A percentile compares a stretch with the other conserved stretches of the same genome.
Evolutionary conservation across 257 asterid genomes (phyloP).

Genomic region (Przewalskia tangutica): DNA sequence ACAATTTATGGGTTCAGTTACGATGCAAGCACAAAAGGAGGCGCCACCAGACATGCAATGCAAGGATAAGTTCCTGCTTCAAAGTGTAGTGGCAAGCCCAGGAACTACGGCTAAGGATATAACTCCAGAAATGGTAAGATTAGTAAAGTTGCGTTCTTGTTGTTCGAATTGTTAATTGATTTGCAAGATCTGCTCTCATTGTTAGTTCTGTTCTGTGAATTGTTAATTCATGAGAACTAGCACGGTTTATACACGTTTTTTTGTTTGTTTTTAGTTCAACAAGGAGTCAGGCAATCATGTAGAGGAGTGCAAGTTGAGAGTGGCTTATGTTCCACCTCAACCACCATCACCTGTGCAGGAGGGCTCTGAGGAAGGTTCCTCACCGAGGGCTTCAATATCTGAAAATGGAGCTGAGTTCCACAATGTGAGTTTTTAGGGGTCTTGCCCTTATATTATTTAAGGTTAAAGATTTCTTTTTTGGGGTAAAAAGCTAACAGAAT

Average conservation of each 20-base stretch:
- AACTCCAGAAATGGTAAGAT: slow-evolving; percentile 65
- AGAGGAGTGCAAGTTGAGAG: slow-evolving; percentile 88
- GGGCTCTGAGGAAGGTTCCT: slow-evolving; percentile 94
- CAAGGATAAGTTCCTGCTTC: slow-evolving; percentile 95
- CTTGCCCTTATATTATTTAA: not conserved
- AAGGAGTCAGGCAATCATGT: slow-evolving; percentile 84
- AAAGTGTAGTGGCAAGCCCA: slow-evolving; percentile 49
- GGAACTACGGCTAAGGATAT: slow-evolving; percentile 64
- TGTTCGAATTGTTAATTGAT: not conserved
- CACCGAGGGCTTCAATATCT: slow-evolving; percentile 85
- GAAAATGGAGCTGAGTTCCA: slow-evolving; percentile 70
- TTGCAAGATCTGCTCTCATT: not conserved
- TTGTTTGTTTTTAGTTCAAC: slow-evolving; percentile 42
- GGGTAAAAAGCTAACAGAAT: not conserved
- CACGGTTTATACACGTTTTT: not conserved
- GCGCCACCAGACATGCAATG: slow-evolving; percentile 85
- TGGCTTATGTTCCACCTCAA: slow-evolving; percentile 60
- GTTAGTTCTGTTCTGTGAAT: not conserved
- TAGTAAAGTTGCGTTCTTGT: not conserved
- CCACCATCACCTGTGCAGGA: slow-evolving; percentile 92
- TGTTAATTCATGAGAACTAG: not conserved
- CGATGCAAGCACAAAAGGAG: slow-evolving; percentile 99
- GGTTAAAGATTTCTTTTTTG: not conserved
- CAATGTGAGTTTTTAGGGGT: slow-evolving; percentile 39
- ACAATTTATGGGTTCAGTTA: slow-evolving; percentile 38